Conservation (phyloP, 371 early-diverging fungal genomes). For the Quaeritorhiza haematococci region DNA sequence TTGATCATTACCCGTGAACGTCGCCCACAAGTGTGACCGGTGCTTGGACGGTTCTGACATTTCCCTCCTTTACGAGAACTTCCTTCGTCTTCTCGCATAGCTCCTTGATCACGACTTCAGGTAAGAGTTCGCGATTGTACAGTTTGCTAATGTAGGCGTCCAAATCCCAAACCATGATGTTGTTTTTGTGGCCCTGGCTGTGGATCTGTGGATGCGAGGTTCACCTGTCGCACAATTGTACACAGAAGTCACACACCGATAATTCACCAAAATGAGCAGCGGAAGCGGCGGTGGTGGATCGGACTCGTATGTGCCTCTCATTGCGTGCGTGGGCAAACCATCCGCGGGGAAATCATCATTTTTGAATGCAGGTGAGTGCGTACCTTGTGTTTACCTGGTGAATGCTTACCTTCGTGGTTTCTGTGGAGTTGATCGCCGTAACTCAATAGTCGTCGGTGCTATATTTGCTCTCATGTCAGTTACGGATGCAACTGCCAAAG, state of each 20-base stretch:
- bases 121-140: conserved; percentile 73
- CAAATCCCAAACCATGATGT: conserved; percentile 28
- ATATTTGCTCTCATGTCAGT: too few relatives aligned
- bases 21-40: conserved; percentile 94
- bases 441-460: too few relatives aligned
- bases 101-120: conserved; percentile 77
- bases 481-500: conserved; percentile 77
- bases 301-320: conserved; percentile 46
- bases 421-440: conserved; percentile 23
- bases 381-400: neutral
- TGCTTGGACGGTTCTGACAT: conserved; percentile 79
- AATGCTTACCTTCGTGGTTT: conserved; percentile 44
- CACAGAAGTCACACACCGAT: too few relatives aligned
- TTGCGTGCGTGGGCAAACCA: conserved; percentile 78
- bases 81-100: conserved; percentile 86
- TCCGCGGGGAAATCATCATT: conserved; percentile 46
- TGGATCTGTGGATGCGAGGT: too few relatives aligned
- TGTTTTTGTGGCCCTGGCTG: conserved; percentile 1
- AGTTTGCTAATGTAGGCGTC: conserved; percentile 48
- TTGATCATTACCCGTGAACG: conserved; percentile 73
- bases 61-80: conserved; percentile 82
- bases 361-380: conserved; percentile 27
- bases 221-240: too few relatives aligned
- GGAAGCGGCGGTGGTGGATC: neutral
- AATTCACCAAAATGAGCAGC: too few relatives aligned